Percentiles rank a stretch among this genome's conserved stretches.
Evolutionary conservation across 139 green algal species (phyloP).

Genomic region (Chlamydomonas eustigma): DNA sequence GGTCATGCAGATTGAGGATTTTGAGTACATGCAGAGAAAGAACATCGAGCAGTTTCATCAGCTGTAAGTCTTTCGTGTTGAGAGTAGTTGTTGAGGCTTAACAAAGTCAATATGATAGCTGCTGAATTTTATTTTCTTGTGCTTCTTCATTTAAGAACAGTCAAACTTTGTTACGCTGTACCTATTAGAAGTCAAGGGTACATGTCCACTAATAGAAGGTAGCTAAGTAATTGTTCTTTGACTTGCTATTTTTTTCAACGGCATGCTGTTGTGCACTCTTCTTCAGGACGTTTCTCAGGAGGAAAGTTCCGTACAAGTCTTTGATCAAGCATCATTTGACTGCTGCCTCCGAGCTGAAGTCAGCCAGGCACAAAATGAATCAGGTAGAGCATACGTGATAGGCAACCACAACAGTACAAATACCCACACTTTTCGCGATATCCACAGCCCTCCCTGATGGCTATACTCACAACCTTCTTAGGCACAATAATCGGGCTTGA

Average conservation of each 20-base stretch:
- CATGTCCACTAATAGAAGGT: not conserved
- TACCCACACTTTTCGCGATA: too few species aligned
- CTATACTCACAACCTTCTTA: too few species aligned
- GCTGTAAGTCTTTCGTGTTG: not conserved
- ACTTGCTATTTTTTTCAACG: not conserved
- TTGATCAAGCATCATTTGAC: not conserved
- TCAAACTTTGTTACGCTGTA: too few species aligned
- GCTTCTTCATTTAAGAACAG: too few species aligned
- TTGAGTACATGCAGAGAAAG: not conserved
- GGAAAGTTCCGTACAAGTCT: not conserved
- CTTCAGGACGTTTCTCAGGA: not conserved
- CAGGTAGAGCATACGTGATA: too few species aligned
- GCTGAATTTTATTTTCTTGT: too few species aligned
- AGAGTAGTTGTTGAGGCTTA: too few species aligned
- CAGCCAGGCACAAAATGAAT: not conserved
- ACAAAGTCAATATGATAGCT: too few species aligned
- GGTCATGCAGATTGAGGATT: not conserved
- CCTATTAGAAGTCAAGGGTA: too few species aligned
- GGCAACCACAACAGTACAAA: too few species aligned
- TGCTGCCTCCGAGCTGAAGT: not conserved
- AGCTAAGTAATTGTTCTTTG: not conserved
- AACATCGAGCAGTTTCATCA: not conserved
- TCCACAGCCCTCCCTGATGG: too few species aligned
- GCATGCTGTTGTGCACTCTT: not conserved
- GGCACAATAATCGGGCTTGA: too few species aligned